A percentile compares a stretch with the other conserved stretches of the same genome.
phyloP scores from a whole-genome alignment of 169 alveolate species.

The Plasmodium malariae region DNA sequence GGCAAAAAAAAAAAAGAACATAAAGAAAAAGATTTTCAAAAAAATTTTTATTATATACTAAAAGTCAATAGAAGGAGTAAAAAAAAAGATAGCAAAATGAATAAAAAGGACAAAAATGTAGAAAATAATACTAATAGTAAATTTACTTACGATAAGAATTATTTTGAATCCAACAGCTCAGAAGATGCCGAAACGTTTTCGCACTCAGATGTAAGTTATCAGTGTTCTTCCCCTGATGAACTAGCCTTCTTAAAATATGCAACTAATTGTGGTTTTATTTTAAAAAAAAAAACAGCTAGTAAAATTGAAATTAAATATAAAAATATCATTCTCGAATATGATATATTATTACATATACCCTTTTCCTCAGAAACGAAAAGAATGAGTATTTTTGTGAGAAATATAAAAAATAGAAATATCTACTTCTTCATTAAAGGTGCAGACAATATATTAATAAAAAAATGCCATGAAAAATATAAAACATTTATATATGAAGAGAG shows the following conservation, averaged over 20 bases:
- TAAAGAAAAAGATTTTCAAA: conserved; percentile 76
- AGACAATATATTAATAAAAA: conserved; percentile 92
- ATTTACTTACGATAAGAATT: neutral
- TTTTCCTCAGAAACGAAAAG: conserved; percentile 97
- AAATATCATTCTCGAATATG: conserved; percentile 84
- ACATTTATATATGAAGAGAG: conserved; percentile 92
- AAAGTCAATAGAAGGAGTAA: conserved; percentile 74
- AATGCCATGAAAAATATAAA: conserved; percentile 90
- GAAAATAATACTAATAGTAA: neutral
- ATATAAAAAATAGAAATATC: conserved; percentile 77
- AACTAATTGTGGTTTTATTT: conserved; percentile 91
- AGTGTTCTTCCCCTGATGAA: conserved; percentile 99
- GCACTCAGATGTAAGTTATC: conserved; percentile 87
- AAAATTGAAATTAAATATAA: conserved; percentile 85
- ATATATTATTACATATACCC: conserved; percentile 95
- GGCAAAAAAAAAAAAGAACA: conserved; percentile 59
- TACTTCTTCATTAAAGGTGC: conserved; percentile 95
- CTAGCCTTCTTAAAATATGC: conserved; percentile 97
- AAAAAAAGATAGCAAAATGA: conserved; percentile 27
- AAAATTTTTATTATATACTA: conserved; percentile 75
- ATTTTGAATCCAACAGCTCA: conserved; percentile 43
- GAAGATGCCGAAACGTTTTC: conserved; percentile 69
- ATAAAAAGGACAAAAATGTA: conserved; percentile 26
- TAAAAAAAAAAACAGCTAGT: conserved; percentile 91
- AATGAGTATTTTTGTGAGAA: conserved; percentile 97